Evolutionary conservation across 2,329 filamentous ascomycete species (phyloP), one percentile per base, ranked within the genome.

Genomic region (Huntiella abstrusa): DNA sequence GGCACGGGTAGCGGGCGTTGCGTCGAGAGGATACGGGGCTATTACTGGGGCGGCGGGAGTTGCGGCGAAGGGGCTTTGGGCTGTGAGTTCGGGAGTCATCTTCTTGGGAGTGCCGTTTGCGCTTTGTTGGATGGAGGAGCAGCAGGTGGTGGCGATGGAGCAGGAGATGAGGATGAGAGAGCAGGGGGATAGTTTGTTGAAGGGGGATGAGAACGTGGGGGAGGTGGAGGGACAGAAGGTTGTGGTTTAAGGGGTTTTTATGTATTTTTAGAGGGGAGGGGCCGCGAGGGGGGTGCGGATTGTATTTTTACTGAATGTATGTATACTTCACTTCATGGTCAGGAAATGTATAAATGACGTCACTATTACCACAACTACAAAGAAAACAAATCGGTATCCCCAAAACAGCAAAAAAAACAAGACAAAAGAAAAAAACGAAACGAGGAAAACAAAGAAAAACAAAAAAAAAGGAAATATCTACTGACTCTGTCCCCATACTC

Each of bases 91-190:
- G 53, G 87, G 81, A 51, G 85, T 84, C 50, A 73, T 98, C 59
- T 69, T 98, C 60, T 67, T 96, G 53, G 87, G 86, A 55, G 85
- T 96, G 44, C 91, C 91, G 47, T 96, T 86, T 71, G 87, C 86
- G 49, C 70, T 98, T 55, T 88, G 86, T 49, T 88, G 86, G 60
- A 79, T 82, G 53, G 91, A 98, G 70, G 91, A 98, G 70, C 86
- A 95, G 71, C 84, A 94, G 69, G 77, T 93, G 61, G 71, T 88
- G 53, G 88, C 94, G 69, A 92, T 95, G 85, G 91, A 98, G 76
- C 78, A 86, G 64, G 88, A 95, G 69, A 86, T 87, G 75, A 79
- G 82, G 63, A 91, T 94, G 84, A 82, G 91, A 63, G 84, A 94
- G 73, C 76, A 82, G 58, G 85, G 85, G 52, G 80, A 82, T 59